Percentiles rank a stretch among this genome's conserved stretches.
These are phyloP conservation scores for Leccinum fallax DNA, from an alignment of 1,284 basidiomycete species.

Conservation along the genomic window DNA sequence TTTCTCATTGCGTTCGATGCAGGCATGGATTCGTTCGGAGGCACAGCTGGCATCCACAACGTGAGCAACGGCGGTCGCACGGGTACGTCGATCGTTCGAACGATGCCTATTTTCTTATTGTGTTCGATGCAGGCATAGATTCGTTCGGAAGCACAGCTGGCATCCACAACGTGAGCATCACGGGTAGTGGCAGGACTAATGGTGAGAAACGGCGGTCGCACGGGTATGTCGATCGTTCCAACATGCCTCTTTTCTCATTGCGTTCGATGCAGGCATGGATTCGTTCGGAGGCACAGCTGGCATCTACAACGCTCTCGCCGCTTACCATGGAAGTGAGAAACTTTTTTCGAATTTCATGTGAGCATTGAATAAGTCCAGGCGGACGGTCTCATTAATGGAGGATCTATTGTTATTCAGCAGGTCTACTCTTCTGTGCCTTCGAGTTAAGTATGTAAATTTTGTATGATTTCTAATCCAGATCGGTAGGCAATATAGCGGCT, in stretches of 20 bases:
- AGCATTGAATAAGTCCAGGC: constrained; percentile 63
- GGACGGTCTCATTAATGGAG: constrained; percentile 53
- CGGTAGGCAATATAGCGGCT: no score
- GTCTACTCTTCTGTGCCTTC: no score
- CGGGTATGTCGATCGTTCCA: constrained; percentile 37
- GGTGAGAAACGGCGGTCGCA: constrained; percentile 40
- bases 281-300: constrained; percentile 53
- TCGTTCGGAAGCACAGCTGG: constrained; percentile 53
- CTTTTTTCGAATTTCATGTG: constrained; percentile 38
- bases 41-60: constrained; percentile 51
- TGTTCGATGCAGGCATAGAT: constrained; percentile 45
- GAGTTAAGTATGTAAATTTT: no score
- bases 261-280: constrained; percentile 45
- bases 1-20: neutral
- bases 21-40: constrained; percentile 59
- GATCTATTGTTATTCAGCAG: constrained; percentile 35
- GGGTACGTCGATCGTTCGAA: constrained; percentile 37
- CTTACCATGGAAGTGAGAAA: neutral
- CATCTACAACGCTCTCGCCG: constrained; percentile 51
- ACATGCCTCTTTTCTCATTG: neutral
- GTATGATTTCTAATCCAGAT: neutral
- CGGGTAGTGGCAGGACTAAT: constrained; percentile 28
- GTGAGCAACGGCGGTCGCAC: constrained; percentile 37
- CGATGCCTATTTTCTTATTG: neutral
- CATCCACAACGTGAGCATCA: constrained; percentile 56